These are phyloP conservation scores for Tetracentron sinense DNA, from an alignment of 164 flowering plant genomes.

Conservation along the genomic window DNA sequence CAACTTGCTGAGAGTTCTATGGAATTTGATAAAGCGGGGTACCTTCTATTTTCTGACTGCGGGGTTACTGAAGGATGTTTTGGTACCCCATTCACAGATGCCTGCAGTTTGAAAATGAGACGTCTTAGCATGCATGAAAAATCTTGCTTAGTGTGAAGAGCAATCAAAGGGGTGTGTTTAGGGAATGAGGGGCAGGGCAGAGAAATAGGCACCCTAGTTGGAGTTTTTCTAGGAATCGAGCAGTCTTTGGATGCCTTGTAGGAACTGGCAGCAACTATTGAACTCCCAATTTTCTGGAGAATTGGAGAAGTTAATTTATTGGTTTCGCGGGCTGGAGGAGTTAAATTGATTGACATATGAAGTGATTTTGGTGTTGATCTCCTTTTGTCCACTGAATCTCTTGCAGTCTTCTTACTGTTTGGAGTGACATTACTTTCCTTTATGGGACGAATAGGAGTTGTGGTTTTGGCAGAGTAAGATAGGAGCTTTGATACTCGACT, in stretches of 20 bases:
- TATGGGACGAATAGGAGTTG: constrained; percentile 20
- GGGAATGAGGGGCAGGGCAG: not conserved
- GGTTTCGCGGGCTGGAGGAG: constrained; percentile 27
- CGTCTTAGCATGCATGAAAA: constrained; percentile 6
- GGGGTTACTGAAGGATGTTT: constrained; percentile 31
- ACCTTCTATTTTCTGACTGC: constrained; percentile 48
- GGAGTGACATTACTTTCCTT: constrained; percentile 27
- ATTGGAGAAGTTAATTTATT: constrained; percentile 27
- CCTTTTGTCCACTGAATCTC: constrained; percentile 26
- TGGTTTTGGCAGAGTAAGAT: constrained; percentile 25
- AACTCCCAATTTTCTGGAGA: constrained; percentile 23
- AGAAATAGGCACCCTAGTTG: constrained; percentile 30
- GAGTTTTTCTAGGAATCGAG: constrained; percentile 20
- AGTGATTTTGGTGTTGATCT: constrained; percentile 40
- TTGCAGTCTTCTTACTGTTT: constrained; percentile 22
- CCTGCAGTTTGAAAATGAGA: constrained; percentile 37
- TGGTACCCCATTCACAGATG: constrained; percentile 32
- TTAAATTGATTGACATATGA: constrained; percentile 58
- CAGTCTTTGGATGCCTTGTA: constrained; percentile 27
- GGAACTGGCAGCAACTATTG: constrained; percentile 21
- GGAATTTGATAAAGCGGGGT: not conserved
- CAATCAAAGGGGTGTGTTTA: constrained; percentile 1
- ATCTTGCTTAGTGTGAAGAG: not conserved
- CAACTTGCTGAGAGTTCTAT: not conserved
- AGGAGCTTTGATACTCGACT: constrained; percentile 29